Percentiles rank a stretch among this genome's conserved stretches.
Evolutionary conservation across 805 yeast genomes (phyloP).

Genomic region (Wickerhamomyces kurtzmanii): DNA sequence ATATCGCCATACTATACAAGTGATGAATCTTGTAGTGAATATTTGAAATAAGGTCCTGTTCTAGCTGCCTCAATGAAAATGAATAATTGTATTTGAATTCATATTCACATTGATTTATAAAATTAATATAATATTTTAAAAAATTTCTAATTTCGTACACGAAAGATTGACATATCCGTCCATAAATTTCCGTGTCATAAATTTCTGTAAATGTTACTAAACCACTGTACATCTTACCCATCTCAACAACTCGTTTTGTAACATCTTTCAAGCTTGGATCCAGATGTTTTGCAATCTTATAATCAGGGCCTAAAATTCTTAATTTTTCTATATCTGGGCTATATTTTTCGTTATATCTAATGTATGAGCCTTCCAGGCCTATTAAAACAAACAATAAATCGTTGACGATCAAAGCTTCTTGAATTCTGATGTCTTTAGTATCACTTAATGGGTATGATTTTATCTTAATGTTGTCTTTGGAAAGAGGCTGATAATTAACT

Average conservation of each 20-base stretch:
- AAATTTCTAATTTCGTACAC: slow-evolving; percentile 47
- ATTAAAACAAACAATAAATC: slow-evolving; percentile 62
- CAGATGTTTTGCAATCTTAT: slow-evolving; percentile 57
- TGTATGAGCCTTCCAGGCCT: slow-evolving; percentile 72
- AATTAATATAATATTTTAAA: slow-evolving; percentile 24
- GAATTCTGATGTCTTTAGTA: slow-evolving; percentile 38
- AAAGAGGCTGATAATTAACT: slow-evolving; percentile 25
- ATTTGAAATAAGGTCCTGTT: slow-evolving; percentile 32
- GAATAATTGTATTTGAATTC: slow-evolving; percentile 35
- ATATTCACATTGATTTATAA: slow-evolving; percentile 37
- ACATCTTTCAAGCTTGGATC: slow-evolving; percentile 69
- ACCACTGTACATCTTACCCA: slow-evolving; percentile 56
- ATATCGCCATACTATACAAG: slow-evolving; percentile 44
- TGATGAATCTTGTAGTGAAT: slow-evolving; percentile 35
- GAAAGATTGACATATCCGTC: slow-evolving; percentile 65
- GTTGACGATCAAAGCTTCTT: slow-evolving; percentile 62
- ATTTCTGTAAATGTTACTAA: slow-evolving; percentile 49
- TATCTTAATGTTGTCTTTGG: slow-evolving; percentile 19
- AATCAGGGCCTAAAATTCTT: slow-evolving; percentile 63
- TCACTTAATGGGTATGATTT: slow-evolving; percentile 37
- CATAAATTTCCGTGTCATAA: slow-evolving; percentile 47
- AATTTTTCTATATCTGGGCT: slow-evolving; percentile 32
- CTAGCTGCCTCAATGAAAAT: slow-evolving; percentile 53
- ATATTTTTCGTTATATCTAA: slow-evolving; percentile 56
- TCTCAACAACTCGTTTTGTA: slow-evolving; percentile 45